Evolutionary conservation across 371 early-diverging fungal genomes (phyloP).

Genomic region (Saksenaea oblongispora): DNA sequence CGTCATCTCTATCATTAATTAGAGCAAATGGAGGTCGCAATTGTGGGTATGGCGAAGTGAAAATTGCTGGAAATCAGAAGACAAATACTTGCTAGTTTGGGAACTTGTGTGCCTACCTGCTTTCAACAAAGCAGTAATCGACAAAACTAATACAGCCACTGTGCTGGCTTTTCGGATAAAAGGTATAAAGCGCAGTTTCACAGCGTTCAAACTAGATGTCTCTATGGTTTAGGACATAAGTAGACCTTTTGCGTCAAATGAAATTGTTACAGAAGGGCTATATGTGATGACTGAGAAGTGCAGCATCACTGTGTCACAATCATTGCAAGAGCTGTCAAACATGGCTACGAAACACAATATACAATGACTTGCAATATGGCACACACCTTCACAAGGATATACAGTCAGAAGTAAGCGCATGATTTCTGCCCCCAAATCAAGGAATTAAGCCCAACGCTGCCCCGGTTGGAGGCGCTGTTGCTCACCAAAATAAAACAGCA

Average conservation of each 20-base stretch:
- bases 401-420: background rate
- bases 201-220: background rate
- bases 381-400: conserved; percentile 1
- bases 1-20: background rate
- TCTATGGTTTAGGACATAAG: conserved; percentile 4
- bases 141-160: background rate
- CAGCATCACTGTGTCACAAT: background rate
- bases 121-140: conserved; percentile 13
- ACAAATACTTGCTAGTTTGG: conserved; percentile 23
- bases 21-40: background rate
- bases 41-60: background rate
- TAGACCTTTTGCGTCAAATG: background rate
- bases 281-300: conserved; percentile 3
- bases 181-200: background rate
- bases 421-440: conserved; percentile 2
- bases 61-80: background rate
- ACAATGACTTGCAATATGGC: background rate
- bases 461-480: background rate
- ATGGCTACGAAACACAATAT: background rate
- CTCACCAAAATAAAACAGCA: background rate
- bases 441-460: background rate
- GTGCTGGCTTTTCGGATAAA: conserved; percentile 6
- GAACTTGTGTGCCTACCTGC: conserved; percentile 24
- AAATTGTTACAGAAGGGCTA: background rate
- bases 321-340: conserved; percentile 5